Conservation (phyloP, 768 basidiomycete genomes). For the Lentinula raphanica region DNA sequence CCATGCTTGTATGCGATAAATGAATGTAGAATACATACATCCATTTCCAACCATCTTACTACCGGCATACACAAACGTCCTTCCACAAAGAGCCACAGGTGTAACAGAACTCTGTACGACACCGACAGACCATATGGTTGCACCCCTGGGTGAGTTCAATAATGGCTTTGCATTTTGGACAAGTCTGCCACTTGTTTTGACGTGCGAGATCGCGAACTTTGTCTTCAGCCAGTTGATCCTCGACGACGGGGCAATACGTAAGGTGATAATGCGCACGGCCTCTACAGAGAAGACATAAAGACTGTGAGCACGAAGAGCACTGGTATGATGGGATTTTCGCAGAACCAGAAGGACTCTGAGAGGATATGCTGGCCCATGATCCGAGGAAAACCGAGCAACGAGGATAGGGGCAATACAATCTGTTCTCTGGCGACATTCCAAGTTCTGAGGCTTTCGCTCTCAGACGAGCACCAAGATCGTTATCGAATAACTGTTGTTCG, state of each 20-base stretch:
- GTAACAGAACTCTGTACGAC: constrained; percentile 23
- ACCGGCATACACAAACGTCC: not conserved
- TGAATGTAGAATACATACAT: too few relatives aligned
- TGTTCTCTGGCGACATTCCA: constrained; percentile 14
- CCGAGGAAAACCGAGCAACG: constrained; percentile 32
- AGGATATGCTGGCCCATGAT: not conserved
- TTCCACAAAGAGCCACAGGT: constrained; percentile 21
- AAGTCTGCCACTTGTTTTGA: constrained; percentile 28
- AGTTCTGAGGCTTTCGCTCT: constrained; percentile 26
- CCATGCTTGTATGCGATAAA: too few relatives aligned
- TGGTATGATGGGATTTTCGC: not conserved
- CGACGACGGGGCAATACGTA: not conserved
- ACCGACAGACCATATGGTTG: constrained; percentile 33
- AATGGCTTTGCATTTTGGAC: constrained; percentile 29
- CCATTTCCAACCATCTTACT: not conserved
- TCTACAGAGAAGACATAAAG: not conserved
- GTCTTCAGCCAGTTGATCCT: not conserved
- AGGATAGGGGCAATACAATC: constrained; percentile 32
- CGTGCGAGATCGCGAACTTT: constrained; percentile 20
- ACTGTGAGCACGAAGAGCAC: not conserved
- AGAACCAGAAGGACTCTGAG: not conserved
- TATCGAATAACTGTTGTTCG: not conserved
- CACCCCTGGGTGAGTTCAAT: constrained; percentile 32
- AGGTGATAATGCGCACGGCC: not conserved
- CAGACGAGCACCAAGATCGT: constrained; percentile 10